Base-by-base conservation (phyloP, 2,329 filamentous ascomycete genomes). In the Fusarium mexicanum region DNA sequence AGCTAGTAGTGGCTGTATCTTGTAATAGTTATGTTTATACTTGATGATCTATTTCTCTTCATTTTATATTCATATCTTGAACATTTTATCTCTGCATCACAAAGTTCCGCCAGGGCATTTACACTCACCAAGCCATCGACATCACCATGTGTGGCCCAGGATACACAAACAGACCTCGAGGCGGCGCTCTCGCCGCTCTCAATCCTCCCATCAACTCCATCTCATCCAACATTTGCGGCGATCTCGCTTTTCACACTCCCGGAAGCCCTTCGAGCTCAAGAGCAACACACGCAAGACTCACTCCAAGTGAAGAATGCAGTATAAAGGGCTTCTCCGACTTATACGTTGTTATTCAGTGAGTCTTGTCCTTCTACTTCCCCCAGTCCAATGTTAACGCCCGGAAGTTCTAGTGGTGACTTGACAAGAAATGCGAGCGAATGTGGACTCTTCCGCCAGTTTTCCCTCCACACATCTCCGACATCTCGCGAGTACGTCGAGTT, bases 101-200 rank as follows among this genome's bases (percentile, higher is more conserved):
- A 26, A 26, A 31, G 8, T 29, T 29, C 3, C 14, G 9, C 2
- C 20, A 20, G n/a, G 4, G 26, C 47, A 37, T 55, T 17, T 41
- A 54, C 20, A 24, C 29, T n/a, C 20, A 22, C n/a, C 9, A 38
- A 40, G 26, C 10, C 31, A 40, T 9, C n/a, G 20, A 35, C 24
- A 43, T 37, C 44, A 87, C 18, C 44, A 87, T 87, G 86, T 87
- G 86, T 69, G 85, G 86, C 48, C 82, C 82, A 10, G 82, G 86
- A 57, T 81, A 74, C 63, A 81, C 82, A 17, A 81, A 83, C 64
- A 78, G 81, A 53, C 84, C 85, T 16, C 81, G 82, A 44, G 85
- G 86, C 65, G 86, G 86, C 40, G 86, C 86, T 22, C 81, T 87
- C 57, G 86, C 81, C 13, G 84, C 86, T 12, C 82, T 87, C 51